Evolutionary conservation across 176 grass and related monocot species (phyloP), one percentile per base, ranked within the genome.

Genomic region (Lolium perenne): DNA sequence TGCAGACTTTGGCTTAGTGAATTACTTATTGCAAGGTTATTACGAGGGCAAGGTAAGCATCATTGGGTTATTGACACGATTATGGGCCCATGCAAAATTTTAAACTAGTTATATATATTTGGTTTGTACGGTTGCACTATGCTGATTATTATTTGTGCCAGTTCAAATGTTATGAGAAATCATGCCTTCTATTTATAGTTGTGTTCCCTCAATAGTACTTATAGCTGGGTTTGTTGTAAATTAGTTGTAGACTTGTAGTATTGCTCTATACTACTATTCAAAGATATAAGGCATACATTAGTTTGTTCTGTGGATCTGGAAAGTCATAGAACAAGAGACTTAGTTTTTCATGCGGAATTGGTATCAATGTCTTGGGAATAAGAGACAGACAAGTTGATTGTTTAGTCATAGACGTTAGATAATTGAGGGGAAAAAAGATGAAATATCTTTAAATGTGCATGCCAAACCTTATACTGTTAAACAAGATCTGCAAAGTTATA

Each of bases 11-110:
- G 93, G 95, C 74, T 63, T 91, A 9, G 89, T 85, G 71, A 95
- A 95, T 82, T 95, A 93, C 81, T 53, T 98, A 67, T 82, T 98
- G 77, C 77, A 87, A 92, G 95, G 95, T 78, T 98, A 98, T 73
- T 95, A 95, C 10, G 95, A 95, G 66, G 95, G 95, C 17, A 98
- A 98, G 95, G 93, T 98, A 67, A 85, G 49, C 76, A 67, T 64
- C 1, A 49, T 18, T 11, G 64, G 9, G 18, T 83, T 66, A 25
- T 82, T 79, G 47, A 81, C 13, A 23, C 51, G 21, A 40, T 69
- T 79, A 70, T 32, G 32, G 18, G 48, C 23, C 5, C 16, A 23
- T 60, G 49, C 18, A 46, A 59, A 58, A 13, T 50, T 74, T 2
- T 16, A 22, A 38, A 49, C 54, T 49, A 1, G 41, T 22, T 80